A percentile compares a stretch with the other conserved stretches of the same genome.
phyloP scores from a whole-genome alignment of 2,329 filamentous ascomycete species.

The Cephalotrichum gorgonifer region DNA sequence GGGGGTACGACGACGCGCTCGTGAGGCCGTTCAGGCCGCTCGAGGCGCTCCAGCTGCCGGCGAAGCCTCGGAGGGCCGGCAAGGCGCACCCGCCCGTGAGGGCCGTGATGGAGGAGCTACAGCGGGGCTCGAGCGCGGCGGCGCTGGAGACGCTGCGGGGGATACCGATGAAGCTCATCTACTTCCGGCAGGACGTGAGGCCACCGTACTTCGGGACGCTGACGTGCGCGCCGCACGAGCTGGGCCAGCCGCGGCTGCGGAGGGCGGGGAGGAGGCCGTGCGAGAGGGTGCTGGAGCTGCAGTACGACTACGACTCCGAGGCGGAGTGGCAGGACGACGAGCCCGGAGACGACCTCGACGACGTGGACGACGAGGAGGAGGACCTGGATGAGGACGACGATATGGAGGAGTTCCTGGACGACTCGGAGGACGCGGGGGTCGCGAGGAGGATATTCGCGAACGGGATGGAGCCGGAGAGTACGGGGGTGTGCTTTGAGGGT shows the following conservation, averaged over 20 bases:
- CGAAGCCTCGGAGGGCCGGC: slow-evolving; percentile 30
- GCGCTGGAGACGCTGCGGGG: slow-evolving; percentile 31
- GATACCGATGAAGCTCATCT: slow-evolving; percentile 53
- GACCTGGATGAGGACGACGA: slow-evolving; percentile 70
- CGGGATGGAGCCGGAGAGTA: slow-evolving; percentile 65
- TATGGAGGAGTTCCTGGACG: slow-evolving; percentile 83
- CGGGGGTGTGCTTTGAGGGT: slow-evolving; percentile 78
- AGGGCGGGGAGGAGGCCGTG: slow-evolving; percentile 44
- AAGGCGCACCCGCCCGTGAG: slow-evolving; percentile 41
- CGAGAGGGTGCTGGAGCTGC: slow-evolving; percentile 46
- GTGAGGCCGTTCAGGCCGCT: slow-evolving; percentile 31
- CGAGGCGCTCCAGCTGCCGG: slow-evolving; percentile 34
- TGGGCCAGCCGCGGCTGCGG: slow-evolving; percentile 32
- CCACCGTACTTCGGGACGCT: slow-evolving; percentile 65
- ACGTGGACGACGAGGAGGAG: slow-evolving; percentile 57
- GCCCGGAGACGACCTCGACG: slow-evolving; percentile 55
- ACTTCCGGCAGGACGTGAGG: slow-evolving; percentile 54
- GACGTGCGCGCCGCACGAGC: slow-evolving; percentile 44
- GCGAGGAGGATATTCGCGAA: slow-evolving; percentile 50
- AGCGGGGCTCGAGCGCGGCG: slow-evolving; percentile 29
- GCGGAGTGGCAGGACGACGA: slow-evolving; percentile 75
- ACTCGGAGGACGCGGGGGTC: slow-evolving; percentile 60
- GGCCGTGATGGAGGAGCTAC: slow-evolving; percentile 48
- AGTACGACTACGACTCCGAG: slow-evolving; percentile 82
- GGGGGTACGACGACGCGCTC: slow-evolving; percentile 26